These are phyloP conservation scores for Thielaviopsis euricoi DNA, from an alignment of 2,329 filamentous ascomycete species.

Conservation along the genomic window DNA sequence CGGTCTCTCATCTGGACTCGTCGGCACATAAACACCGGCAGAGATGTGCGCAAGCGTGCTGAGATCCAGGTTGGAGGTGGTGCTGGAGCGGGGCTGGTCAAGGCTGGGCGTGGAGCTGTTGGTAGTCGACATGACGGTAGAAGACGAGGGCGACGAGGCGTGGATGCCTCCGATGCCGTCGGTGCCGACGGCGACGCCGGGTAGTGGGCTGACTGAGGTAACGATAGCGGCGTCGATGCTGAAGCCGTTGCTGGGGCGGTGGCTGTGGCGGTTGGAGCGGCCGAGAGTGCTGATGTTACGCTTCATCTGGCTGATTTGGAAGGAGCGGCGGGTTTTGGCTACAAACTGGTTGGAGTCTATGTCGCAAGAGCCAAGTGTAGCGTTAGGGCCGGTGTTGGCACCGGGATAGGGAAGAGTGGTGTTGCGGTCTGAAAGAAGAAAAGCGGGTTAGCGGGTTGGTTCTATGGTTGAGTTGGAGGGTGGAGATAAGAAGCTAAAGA, in stretches of 20 bases:
- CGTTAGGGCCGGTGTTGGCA: constrained; percentile 39
- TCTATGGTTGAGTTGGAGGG: too few relatives aligned
- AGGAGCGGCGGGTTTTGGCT: constrained; percentile 28
- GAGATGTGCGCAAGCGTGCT: background rate
- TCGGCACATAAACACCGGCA: too few relatives aligned
- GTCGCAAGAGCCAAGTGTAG: constrained; percentile 38
- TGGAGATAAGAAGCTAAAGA: background rate
- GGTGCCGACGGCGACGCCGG: background rate
- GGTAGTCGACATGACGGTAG: background rate
- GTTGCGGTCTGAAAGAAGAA: constrained; percentile 27
- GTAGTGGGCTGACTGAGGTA: constrained; percentile 4
- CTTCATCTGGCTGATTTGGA: constrained; percentile 25
- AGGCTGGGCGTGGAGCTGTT: background rate
- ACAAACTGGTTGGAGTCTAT: constrained; percentile 27
- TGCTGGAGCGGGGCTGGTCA: background rate
- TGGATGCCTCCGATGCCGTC: background rate
- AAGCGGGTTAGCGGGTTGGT: background rate
- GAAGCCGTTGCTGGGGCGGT: constrained; percentile 1
- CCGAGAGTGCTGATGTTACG: constrained; percentile 23
- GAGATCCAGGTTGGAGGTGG: background rate
- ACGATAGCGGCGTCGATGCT: constrained; percentile 6
- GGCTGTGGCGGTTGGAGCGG: constrained; percentile 4
- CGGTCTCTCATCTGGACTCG: background rate
- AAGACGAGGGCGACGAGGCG: background rate
- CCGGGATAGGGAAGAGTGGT: constrained; percentile 47